Evolutionary conservation across 1,139 yeast species (phyloP), one percentile per base, ranked within the genome.

Genomic region (Petasospora rhodanensis): DNA sequence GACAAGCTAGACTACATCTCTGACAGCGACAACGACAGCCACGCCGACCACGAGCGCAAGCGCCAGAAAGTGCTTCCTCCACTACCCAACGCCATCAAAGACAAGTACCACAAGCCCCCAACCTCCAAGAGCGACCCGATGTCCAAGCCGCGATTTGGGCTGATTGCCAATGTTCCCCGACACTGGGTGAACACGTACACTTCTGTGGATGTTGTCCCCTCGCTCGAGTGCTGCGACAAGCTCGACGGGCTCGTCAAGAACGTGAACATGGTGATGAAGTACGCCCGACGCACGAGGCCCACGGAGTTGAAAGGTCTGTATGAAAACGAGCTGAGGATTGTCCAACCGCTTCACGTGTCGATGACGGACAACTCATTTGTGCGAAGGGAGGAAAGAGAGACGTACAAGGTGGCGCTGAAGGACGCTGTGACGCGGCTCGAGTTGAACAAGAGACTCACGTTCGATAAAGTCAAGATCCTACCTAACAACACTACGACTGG

Each of bases 281-380:
- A 34, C 22, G 25, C 34, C 16, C 23, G 26, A 13, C 12, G 7
- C 4, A 11, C 25, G 6, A 16, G 18, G 3, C 31, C 46, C 1
- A 34, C 42, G 3, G 17, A 10, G 6, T 33, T 38, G 12, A 14
- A 18, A 15, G 43, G 46, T 1, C 10, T 35, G 1, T 42, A 28
- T 18, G 22, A 32, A 12, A 35, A 33, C n/a, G 24, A 24, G 7
- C 12, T 32, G 18, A 37, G 36, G 4, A 20, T 34, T 3, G 13
- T 22, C 6, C 20, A 22, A 4, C 48, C 46, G 7, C 15, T 48
- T 5, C 52, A 48, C 24, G 31, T 46, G 2, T 48, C 52, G 12
- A 22, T 48, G 8, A 40, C 43, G 2, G 42, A 34, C 5, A 45
- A 45, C 24, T 33, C 40, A 5, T 37, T 22, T 12, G 22, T 46